Evolutionary conservation across 306 rosid species (phyloP), one percentile per base, ranked within the genome.

Genomic region (Prunus salicina): DNA sequence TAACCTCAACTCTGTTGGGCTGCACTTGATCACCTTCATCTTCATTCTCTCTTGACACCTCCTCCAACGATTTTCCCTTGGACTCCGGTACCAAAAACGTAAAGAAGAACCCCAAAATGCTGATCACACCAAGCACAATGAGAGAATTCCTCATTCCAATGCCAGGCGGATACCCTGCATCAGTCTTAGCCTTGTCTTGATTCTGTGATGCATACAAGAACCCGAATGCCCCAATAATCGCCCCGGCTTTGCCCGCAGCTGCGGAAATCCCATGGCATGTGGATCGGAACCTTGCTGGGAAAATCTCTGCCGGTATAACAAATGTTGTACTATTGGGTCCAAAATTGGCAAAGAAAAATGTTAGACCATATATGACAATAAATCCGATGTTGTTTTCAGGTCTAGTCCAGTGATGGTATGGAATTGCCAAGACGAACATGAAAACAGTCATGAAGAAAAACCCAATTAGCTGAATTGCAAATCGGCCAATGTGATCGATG

Each of bases 341-440:
- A 75, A 91, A 89, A 67, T 89, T 91, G n/a, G 95, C 91, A 67
- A 91, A 91, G 82, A 91, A 89, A 69, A 91, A 85, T 20, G 91
- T 89, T 5, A 86, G 75, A 2, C 87, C 91, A 64, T 80, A 89
- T 69, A 91, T 81, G 43, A 82, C 75, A 22, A 75, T 57, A 81
- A 91, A 91, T 72, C 69, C 69, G 0, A 74, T 82, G 69, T 56
- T 56, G 85, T 6, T 82, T 55, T 25, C 58, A 18, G 50, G 30
- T 5, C 4, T 14, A 1, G 15, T 76, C 82, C 74, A 89, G 6
- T 80, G 82, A 18, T 69, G 67, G 70, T 90, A 91, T 4, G 87
- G 83, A 50, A 89, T 24, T 32, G 81, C 81, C 69, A 91, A 64
- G 2, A 67, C 84, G 5, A 87, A 77, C 90, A 87, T 89, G 67